Evolutionary conservation across 2,329 filamentous ascomycete species (phyloP).

Genomic region (Rachicladosporium sp.): DNA sequence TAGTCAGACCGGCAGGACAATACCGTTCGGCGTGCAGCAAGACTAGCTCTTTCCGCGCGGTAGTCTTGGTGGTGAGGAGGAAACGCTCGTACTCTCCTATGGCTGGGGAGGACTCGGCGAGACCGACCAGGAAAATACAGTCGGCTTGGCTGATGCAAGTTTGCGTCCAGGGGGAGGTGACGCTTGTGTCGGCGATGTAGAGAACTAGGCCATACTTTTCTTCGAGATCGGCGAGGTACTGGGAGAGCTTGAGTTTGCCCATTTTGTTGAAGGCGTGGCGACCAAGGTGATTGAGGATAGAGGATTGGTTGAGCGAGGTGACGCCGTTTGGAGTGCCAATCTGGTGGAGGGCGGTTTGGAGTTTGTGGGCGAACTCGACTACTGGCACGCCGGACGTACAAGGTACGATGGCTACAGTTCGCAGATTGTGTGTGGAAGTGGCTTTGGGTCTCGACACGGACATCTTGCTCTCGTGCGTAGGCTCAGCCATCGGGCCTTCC

Average conservation of each 20-base stretch:
- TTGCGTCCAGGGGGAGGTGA: slow-evolving; percentile 96
- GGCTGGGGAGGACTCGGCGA: slow-evolving; percentile 77
- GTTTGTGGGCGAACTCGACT: slow-evolving; percentile 79
- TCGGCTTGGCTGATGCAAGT: slow-evolving; percentile 96
- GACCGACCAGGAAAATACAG: slow-evolving; percentile 81
- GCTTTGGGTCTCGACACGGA: slow-evolving; percentile 47
- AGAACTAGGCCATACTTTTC: slow-evolving; percentile 94
- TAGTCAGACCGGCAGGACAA: slow-evolving; percentile 69
- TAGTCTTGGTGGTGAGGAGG: slow-evolving; percentile 92
- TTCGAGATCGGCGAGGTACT: slow-evolving; percentile 91
- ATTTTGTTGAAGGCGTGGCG: slow-evolving; percentile 95
- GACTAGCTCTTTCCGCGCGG: slow-evolving; percentile 83
- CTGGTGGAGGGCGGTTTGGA: slow-evolving; percentile 79
- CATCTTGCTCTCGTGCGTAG: slow-evolving; percentile 30
- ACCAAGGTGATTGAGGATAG: slow-evolving; percentile 87
- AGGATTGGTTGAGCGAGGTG: slow-evolving; percentile 82
- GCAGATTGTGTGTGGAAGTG: slow-evolving; percentile 79
- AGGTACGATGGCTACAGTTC: slow-evolving; percentile 84
- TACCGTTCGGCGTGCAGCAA: slow-evolving; percentile 82
- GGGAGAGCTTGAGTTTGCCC: slow-evolving; percentile 88
- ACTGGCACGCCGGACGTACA: slow-evolving; percentile 87
- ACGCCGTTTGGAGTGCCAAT: slow-evolving; percentile 83
- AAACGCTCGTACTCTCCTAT: slow-evolving; percentile 97
- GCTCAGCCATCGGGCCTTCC: slow-evolving; percentile 59
- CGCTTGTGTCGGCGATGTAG: slow-evolving; percentile 91